Base-by-base conservation (phyloP, 1,284 basidiomycete genomes). In the Hymenochaete sp. region DNA sequence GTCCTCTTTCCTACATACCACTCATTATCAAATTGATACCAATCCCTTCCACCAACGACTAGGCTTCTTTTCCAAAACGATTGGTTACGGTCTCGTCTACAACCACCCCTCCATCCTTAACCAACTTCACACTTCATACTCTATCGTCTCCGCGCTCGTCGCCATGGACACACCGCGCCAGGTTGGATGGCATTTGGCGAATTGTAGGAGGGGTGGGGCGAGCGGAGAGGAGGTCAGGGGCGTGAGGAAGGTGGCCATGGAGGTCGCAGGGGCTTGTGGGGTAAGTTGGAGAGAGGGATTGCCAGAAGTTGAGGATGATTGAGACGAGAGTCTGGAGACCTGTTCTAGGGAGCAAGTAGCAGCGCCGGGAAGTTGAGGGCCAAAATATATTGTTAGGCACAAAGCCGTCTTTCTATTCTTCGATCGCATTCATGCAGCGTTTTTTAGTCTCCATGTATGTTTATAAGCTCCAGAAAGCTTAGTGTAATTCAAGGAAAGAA, bases 91-190 rank as follows among this genome's bases (percentile, higher is more conserved):
- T 0, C 57, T 56, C 38, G 53, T 44, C 13, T 64, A 65, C 21
- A 50, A 53, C 1, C 57, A 52, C 28, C 53, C 48, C 41, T 52
- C 55, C 0, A 54, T 55, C 6, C 57, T 59, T 1, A 52, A 55
- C 3, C 47, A 55, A 2, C 49, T 49, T 25, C 62, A 65, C 24
- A 64, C 63, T 0, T 64, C 63, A 2, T 65, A 61, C 44, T 54
- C 56, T 9, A 58, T 65, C 51, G 57, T 66, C 4, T 52, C 63
- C 1, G 62, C 61, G 0, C 52, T 66, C 24, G 57, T 67, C 42
- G 57, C 63, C 13, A 59, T 56, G 43, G 64, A 67, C 45, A 55
- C 59, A 13, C 63, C 62, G 0, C 50, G 51, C 3, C 63, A 66
- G 52, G 55, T 61, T 38, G 54, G 21, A 21, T 66, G 63, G 63